Evolutionary conservation across 2,329 filamentous ascomycete genomes (phyloP).

Genomic region (Paecilomyces niveus): DNA sequence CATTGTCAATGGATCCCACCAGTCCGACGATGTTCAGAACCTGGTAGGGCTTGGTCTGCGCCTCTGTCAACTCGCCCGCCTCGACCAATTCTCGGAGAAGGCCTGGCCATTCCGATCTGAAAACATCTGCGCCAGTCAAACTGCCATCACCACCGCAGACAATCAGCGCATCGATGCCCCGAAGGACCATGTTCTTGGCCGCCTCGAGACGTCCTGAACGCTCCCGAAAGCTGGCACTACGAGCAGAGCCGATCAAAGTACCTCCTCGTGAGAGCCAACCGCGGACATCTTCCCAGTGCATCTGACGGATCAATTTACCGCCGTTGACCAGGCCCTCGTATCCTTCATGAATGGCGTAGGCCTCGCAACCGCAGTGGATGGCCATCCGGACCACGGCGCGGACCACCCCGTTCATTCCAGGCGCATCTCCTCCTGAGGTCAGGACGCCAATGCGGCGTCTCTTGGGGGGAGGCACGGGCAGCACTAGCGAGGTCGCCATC

Average conservation of each 20-base stretch:
- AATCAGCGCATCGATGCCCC: slow-evolving; percentile 90
- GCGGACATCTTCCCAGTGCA: slow-evolving; percentile 89
- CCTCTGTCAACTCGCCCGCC: slow-evolving; percentile 60
- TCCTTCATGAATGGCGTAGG: slow-evolving; percentile 81
- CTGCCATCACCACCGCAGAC: slow-evolving; percentile 97
- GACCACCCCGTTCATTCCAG: slow-evolving; percentile 89
- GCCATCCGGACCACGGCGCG: slow-evolving; percentile 87
- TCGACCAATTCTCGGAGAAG: slow-evolving; percentile 77
- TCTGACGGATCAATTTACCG: slow-evolving; percentile 77
- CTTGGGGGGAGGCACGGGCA: slow-evolving; percentile 34
- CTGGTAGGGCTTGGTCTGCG: slow-evolving; percentile 68
- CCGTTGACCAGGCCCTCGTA: slow-evolving; percentile 93
- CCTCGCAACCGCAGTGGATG: slow-evolving; percentile 73
- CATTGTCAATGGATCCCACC: slow-evolving; percentile 97
- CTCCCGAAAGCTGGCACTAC: slow-evolving; percentile 88
- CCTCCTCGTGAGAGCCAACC: slow-evolving; percentile 92
- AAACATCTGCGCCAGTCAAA: slow-evolving; percentile 89
- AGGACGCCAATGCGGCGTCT: slow-evolving; percentile 74
- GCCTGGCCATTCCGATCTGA: slow-evolving; percentile 85
- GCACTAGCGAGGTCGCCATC: slow-evolving; percentile 19
- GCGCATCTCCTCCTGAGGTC: slow-evolving; percentile 90
- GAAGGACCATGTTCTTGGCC: slow-evolving; percentile 88
- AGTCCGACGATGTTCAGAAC: slow-evolving; percentile 94
- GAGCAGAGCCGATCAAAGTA: slow-evolving; percentile 89
- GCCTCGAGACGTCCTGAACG: slow-evolving; percentile 74